Conservation (phyloP, 208 protist species). For the Strigomonas culicis region DNA sequence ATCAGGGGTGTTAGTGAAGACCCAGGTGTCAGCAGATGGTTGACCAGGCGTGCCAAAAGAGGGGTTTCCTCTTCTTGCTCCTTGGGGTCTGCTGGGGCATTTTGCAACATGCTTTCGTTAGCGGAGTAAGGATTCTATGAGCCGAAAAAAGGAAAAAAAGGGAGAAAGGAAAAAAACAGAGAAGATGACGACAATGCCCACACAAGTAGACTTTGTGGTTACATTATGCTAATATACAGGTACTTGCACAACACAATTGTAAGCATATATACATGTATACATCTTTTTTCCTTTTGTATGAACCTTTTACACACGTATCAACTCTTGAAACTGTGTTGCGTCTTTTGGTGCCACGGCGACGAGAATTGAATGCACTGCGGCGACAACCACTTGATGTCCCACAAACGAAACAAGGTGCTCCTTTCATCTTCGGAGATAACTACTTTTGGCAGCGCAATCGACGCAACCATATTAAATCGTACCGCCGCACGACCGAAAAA, state of each 20-base stretch:
- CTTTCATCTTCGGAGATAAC: constrained; percentile 9
- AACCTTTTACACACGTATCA: no score
- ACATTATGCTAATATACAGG: no score
- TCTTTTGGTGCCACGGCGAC: constrained; percentile 68
- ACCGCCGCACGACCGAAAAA: constrained; percentile 27
- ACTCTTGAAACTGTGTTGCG: constrained; percentile 35
- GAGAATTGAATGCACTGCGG: constrained; percentile 75
- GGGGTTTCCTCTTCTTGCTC: constrained; percentile 45
- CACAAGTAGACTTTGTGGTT: no score
- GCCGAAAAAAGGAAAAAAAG: not conserved
- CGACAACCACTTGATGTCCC: constrained; percentile 70
- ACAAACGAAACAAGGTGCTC: constrained; percentile 30
- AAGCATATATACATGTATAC: not conserved
- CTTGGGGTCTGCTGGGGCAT: not conserved
- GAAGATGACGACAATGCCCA: no score
- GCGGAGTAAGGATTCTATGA: constrained; percentile 1
- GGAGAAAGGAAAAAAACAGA: not conserved
- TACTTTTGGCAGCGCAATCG: constrained; percentile 24
- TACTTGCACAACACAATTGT: no score
- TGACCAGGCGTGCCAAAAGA: constrained; percentile 60
- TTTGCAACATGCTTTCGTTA: no score
- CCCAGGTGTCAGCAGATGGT: constrained; percentile 85
- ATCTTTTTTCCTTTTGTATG: not conserved
- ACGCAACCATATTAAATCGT: constrained; percentile 25
- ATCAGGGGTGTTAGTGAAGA: constrained; percentile 74